Percentiles rank a stretch among this genome's conserved stretches.
Conservation (phyloP, 2,329 filamentous ascomycete genomes). For the Penicillium psychrosexuale region DNA sequence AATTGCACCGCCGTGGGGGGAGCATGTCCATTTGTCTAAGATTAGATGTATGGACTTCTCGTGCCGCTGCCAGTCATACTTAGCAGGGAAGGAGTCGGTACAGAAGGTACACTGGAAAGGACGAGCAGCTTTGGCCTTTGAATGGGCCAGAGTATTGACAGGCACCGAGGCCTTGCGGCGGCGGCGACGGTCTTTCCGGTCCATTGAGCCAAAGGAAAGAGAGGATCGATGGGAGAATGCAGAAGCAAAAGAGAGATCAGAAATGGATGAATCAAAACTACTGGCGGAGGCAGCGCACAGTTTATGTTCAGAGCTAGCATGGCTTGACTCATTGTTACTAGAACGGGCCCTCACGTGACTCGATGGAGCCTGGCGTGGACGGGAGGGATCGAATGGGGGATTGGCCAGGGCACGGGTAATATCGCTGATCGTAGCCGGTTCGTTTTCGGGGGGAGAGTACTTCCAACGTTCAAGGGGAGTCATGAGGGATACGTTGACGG, state of each 20-base stretch:
- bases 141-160: constrained; percentile 39
- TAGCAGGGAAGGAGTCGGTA: constrained; percentile 55
- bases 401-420: constrained; percentile 60
- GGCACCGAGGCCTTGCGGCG: constrained; percentile 49
- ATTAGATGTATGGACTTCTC: constrained; percentile 58
- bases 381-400: constrained; percentile 36
- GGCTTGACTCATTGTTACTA: constrained; percentile 52
- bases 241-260: constrained; percentile 54
- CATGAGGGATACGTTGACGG: constrained; percentile 52
- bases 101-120: constrained; percentile 60
- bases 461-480: constrained; percentile 68
- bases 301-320: constrained; percentile 49
- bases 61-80: constrained; percentile 59
- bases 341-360: constrained; percentile 39
- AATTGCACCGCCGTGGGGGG: constrained; percentile 55
- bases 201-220: constrained; percentile 56
- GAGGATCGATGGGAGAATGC: constrained; percentile 56
- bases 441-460: constrained; percentile 66
- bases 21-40: constrained; percentile 59
- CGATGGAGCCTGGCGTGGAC: constrained; percentile 28
- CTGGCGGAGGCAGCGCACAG: constrained; percentile 53
- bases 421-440: constrained; percentile 62
- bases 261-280: constrained; percentile 55
- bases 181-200: constrained; percentile 58
- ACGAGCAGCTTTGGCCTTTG: constrained; percentile 43